Base-by-base conservation (phyloP, 176 grass and related monocot species). In the Zoysia japonica region DNA sequence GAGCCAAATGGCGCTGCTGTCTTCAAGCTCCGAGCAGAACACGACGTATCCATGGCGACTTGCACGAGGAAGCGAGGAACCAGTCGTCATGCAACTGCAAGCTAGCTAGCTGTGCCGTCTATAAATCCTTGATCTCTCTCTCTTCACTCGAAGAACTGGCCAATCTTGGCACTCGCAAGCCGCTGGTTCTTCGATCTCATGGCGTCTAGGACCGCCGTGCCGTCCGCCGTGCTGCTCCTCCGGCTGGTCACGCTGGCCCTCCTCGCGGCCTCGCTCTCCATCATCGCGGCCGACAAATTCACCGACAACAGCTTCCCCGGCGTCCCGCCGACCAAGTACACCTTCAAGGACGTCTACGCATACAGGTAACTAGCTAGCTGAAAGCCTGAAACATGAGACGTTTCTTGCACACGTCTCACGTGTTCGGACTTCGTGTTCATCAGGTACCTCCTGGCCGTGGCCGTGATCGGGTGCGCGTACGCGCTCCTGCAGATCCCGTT, bases 401-500 rank as follows among this genome's bases (percentile, higher is more conserved):
- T 54, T 54, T 54, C 52, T 54, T 12, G 14, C 52, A 17, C 16
- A 19, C 11, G 52, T 54, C 14, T 53, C 14, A 15, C 14, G 14
- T 54, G 52, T 28, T 28, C 28, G 28, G 28, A 28, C 52, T 13
- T 17, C 16, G 14, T 17, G 3, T 54, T 54, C 52, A 16, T 54
- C 14, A 54, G 54, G 55, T 59, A 59, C 57, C 9, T 86, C 14
- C 19, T 86, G 36, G 62, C 53, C 16, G 47, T 81, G 5, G 84
- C 70, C 28, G 71, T 44, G 9, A 15, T 81, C 35, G 84, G 84
- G 11, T 81, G 77, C 3, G 78, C 64, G 2, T 86, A 86, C 71
- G 76, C 53, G 6, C 64, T 86, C 38, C n/a, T 86, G n/a, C 70
- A 81, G 9, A 49, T 80, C 7, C 77, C 78, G 0, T 5, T 81